These are phyloP conservation scores for Albizia julibrissin DNA, from an alignment of 306 rosid genomes.

Conservation along the genomic window DNA sequence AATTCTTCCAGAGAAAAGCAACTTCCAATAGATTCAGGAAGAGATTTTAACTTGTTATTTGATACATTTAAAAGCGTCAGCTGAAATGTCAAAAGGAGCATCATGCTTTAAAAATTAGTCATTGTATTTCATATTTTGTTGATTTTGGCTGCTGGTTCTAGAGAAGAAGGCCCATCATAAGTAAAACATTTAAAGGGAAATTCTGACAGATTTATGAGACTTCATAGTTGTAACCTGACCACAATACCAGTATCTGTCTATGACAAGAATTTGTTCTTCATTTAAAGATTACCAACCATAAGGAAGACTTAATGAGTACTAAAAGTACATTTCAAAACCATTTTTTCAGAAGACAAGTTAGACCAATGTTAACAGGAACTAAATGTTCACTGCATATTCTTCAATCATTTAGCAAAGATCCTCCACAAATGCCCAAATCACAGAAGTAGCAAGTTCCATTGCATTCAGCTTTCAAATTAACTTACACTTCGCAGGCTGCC, in stretches of 20 bases:
- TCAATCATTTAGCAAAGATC: conserved; percentile 9
- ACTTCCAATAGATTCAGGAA: conserved; percentile 95
- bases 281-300: background rate
- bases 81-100: conserved; percentile 59
- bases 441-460: conserved; percentile 24
- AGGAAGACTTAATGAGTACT: conserved; percentile 14
- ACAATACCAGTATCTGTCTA: conserved; percentile 18
- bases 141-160: background rate
- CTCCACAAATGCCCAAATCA: conserved; percentile 19
- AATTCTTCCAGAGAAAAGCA: conserved; percentile 96
- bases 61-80: conserved; percentile 78
- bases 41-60: conserved; percentile 73
- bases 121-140: conserved; percentile 6
- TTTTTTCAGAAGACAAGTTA: background rate
- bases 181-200: conserved; percentile 1
- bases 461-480: conserved; percentile 28
- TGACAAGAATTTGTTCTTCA: background rate
- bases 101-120: conserved; percentile 36
- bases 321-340: conserved; percentile 19
- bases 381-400: conserved; percentile 16
- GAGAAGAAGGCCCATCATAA: background rate
- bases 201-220: conserved; percentile 16
- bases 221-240: conserved; percentile 12
- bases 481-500: conserved; percentile 97
- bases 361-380: conserved; percentile 9